A percentile compares a stretch with the other conserved stretches of the same genome.
Conservation (phyloP, 139 green algal species). For the Penium margaritaceum region DNA sequence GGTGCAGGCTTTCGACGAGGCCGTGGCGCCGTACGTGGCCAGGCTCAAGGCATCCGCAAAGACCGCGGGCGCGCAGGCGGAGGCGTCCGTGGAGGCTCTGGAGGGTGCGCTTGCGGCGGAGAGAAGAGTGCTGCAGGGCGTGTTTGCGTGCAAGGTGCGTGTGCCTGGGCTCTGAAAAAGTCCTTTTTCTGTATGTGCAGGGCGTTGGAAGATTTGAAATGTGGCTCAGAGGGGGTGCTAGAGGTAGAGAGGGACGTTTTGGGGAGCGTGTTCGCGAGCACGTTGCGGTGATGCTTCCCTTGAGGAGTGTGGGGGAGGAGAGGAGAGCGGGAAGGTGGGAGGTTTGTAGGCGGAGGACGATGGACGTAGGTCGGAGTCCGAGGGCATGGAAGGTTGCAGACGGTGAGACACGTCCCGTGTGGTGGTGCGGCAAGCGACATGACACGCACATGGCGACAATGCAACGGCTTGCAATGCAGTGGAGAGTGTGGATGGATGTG, state of each 20-base stretch:
- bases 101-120: constrained; percentile 28
- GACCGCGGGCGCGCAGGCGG: constrained; percentile 19
- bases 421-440: too few relatives aligned
- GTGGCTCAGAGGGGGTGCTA: not conserved
- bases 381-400: too few relatives aligned
- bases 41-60: constrained; percentile 16
- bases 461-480: too few relatives aligned
- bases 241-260: not conserved
- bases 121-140: constrained; percentile 10
- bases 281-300: not conserved
- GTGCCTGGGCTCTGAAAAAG: not conserved
- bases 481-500: too few relatives aligned
- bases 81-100: constrained; percentile 23
- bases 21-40: constrained; percentile 15
- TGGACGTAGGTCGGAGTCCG: too few relatives aligned
- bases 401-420: too few relatives aligned
- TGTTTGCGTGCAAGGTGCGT: constrained; percentile 38
- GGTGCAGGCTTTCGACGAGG: constrained; percentile 29
- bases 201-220: not conserved
- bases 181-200: not conserved
- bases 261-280: not conserved
- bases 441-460: too few relatives aligned
- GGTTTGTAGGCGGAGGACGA: too few relatives aligned
- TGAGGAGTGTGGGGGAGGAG: too few relatives aligned
- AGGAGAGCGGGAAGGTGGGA: too few relatives aligned